Evolutionary conservation across 2,329 filamentous ascomycete species (phyloP), one percentile per base, ranked within the genome.

Genomic region (Fusarium nisikadoi): DNA sequence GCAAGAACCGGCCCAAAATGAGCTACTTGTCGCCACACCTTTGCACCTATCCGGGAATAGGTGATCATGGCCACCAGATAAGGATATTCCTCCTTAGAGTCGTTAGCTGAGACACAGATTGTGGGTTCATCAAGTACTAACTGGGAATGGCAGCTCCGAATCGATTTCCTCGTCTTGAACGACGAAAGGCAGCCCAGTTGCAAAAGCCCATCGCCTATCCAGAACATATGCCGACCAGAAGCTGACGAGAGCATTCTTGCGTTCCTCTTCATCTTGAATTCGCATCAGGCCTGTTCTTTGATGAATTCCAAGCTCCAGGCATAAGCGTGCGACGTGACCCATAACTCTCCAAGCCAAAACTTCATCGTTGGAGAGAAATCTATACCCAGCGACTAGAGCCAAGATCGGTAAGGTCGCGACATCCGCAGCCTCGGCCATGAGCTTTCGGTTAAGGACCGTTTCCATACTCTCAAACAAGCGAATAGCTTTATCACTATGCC

Each of bases 181-280:
- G 5, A 93, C 91, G 82, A 94, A 97, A 1, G 94, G 94, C 80
- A 97, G 87, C 1, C 94, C 94, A 0, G 93, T 95, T n/a, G 92
- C 93, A 75, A 97, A 94, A 71, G 92, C 94, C 94, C 94, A 97
- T 55, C 94, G 87, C 42, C 94, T 87, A 79, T 97, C 95, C 42
- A 97, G 85, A 8, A 94, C 91, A 77, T 96, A 97, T 23, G 94
- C 90, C 3, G 92, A 90, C 95, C 94, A 98, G 80, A 97, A 97
- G 19, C 93, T 89, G 54, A 91, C 89, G 33, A 93, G 86, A 0
- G 92, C 90, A 55, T 89, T 87, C 54, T 86, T 85, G 53, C 93
- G 88, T 68, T 94, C 92, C 45, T 90, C 86, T 47, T 93, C 90
- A 70, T 92, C 89, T 12, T 86, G 82, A 50, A 95, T 93, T 64